phyloP scores from a whole-genome alignment of 345 rosid species.

The Citrus sp. region DNA sequence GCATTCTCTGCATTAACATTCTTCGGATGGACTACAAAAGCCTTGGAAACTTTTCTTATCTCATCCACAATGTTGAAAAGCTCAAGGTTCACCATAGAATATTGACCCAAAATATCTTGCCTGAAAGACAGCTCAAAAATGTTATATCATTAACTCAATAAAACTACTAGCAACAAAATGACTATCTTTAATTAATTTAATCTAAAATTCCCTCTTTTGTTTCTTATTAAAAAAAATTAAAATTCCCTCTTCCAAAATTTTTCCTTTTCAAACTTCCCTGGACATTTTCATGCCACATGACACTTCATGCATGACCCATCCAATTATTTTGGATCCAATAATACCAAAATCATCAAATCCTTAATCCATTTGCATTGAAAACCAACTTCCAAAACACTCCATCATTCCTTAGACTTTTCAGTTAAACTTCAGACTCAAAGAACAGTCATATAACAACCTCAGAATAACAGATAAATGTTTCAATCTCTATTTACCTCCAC shows the following conservation, averaged over 20 bases:
- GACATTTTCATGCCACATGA: not conserved
- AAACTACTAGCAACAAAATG: not conserved
- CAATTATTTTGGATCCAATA: not conserved
- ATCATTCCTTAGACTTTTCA: not conserved
- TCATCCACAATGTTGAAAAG: constrained; percentile 89
- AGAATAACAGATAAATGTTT: not conserved
- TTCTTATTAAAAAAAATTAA: no score
- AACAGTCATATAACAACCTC: not conserved
- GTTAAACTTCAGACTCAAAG: not conserved
- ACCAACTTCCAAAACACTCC: not conserved
- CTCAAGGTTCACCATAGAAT: constrained; percentile 93
- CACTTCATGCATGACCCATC: not conserved
- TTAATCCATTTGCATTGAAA: not conserved
- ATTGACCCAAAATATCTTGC: constrained; percentile 90
- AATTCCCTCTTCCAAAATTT: not conserved
- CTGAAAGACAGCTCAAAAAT: constrained; percentile 28
- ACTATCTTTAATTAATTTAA: not conserved
- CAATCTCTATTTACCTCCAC: not conserved
- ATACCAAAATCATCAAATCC: not conserved
- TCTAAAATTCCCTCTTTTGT: not conserved
- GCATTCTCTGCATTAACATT: constrained; percentile 89
- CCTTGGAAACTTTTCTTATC: constrained; percentile 74
- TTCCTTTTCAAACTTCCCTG: not conserved
- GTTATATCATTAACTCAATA: not conserved
- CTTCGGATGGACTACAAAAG: constrained; percentile 82